Evolutionary conservation across 805 yeast genomes (phyloP).

Genomic region (Tetrapisispora namnaoensis): DNA sequence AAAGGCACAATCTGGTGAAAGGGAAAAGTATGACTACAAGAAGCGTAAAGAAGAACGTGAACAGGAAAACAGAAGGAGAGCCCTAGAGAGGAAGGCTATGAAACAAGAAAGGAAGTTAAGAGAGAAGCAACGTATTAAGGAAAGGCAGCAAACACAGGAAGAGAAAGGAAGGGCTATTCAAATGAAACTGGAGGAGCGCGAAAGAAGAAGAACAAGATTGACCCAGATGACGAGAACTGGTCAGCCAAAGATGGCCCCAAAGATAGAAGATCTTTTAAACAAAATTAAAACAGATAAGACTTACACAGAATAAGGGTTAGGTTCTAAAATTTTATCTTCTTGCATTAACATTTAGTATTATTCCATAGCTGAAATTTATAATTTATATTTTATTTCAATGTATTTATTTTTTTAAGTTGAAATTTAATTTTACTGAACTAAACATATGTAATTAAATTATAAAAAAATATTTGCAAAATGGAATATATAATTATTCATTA

Average conservation of each 20-base stretch:
- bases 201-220: constrained; percentile 36
- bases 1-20: constrained; percentile 10
- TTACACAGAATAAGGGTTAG: constrained; percentile 14
- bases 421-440: background rate
- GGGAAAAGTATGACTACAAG: constrained; percentile 11
- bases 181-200: constrained; percentile 34
- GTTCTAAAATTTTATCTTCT: background rate
- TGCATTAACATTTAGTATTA: background rate
- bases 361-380: too few relatives aligned
- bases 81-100: constrained; percentile 30
- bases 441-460: background rate
- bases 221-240: constrained; percentile 58
- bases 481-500: background rate
- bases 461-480: background rate
- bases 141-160: constrained; percentile 36
- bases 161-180: constrained; percentile 27
- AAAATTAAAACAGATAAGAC: constrained; percentile 52
- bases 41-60: constrained; percentile 16
- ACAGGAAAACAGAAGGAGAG: constrained; percentile 19
- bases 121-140: constrained; percentile 24
- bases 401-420: background rate
- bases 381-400: background rate
- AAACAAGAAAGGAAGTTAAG: constrained; percentile 29
- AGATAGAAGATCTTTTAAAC: constrained; percentile 67
- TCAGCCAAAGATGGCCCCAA: constrained; percentile 87